Conservation (phyloP, 2,329 filamentous ascomycete species). For the Monilinia vaccinii-corymbosi region DNA sequence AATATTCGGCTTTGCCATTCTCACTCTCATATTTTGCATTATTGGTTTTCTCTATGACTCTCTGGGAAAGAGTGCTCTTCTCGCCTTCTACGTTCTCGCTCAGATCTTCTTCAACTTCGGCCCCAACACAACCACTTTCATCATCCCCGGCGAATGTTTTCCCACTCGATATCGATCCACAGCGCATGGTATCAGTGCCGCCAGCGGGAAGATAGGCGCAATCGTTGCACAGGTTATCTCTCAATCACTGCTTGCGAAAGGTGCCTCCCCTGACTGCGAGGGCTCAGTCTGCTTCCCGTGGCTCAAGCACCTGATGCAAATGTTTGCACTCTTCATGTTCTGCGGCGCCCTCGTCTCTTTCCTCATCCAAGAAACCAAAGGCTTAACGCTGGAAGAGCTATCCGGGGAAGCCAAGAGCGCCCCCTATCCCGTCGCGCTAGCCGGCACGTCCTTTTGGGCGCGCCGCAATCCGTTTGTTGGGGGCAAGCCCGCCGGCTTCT, state of each 20-base stretch:
- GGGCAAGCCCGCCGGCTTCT: slow-evolving; percentile 22
- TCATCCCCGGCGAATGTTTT: slow-evolving; percentile 56
- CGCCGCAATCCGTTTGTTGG: slow-evolving; percentile 18
- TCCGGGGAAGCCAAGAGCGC: slow-evolving; percentile 43
- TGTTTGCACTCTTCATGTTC: slow-evolving; percentile 75
- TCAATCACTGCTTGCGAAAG: slow-evolving; percentile 51
- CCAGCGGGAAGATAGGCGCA: slow-evolving; percentile 58
- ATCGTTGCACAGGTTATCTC: slow-evolving; percentile 59
- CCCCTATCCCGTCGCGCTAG: slow-evolving; percentile 2
- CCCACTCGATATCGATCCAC: slow-evolving; percentile 54
- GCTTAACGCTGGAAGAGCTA: slow-evolving; percentile 62
- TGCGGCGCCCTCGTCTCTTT: slow-evolving; percentile 58
- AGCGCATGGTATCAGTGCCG: slow-evolving; percentile 57
- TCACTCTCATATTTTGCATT: slow-evolving; percentile 53
- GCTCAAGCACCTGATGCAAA: slow-evolving; percentile 66
- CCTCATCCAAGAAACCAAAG: slow-evolving; percentile 70
- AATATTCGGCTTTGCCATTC: slow-evolving; percentile 49
- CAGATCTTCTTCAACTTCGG: slow-evolving; percentile 62
- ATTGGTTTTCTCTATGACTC: slow-evolving; percentile 51
- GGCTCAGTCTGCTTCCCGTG: slow-evolving; percentile 45
- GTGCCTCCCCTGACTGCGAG: slow-evolving; percentile 40
- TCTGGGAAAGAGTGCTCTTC: slow-evolving; percentile 39
- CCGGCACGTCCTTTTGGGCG: background rate
- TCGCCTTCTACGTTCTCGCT: slow-evolving; percentile 53
- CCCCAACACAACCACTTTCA: slow-evolving; percentile 57